Evolutionary conservation across 768 basidiomycete species (phyloP), one percentile per base, ranked within the genome.

Genomic region (Hortiboletus campestris): DNA sequence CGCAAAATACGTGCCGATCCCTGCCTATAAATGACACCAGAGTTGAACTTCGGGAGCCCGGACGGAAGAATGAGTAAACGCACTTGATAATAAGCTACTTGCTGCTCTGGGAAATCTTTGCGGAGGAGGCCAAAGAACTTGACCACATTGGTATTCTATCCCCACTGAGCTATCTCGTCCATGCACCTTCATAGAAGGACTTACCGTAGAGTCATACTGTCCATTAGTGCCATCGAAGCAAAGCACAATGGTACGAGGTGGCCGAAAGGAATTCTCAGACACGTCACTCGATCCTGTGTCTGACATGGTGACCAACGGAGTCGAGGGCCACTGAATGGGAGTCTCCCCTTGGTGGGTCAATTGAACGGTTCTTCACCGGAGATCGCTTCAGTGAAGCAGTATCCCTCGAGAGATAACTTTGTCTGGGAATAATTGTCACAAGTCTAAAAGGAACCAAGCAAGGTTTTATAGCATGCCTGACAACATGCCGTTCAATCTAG

Each of bases 31-130:
- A 58, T 35, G 8, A 19, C n/a, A 34, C 34, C 10, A 20, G 5
- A 19, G 28, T 51, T 4, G 6, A 53, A 34, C 17, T 9, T n/a
- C 1, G 11, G 20, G 17, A 20, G 8, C 8, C 22, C 6, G 22
- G 22, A 31, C 9, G 17, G 31, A 1, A 38, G 20, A 57, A 49
- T n/a, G 28, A 17, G 39, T 6, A 59, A 35, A 48, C 68, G 31
- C 43, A 85, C 86, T 72, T 91, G 90, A 64, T 92, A 92, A 66
- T 89, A 91, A 62, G 76, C 76, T 1, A 87, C 67, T 58, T 88
- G 86, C 46, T 78, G 62, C 22, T 79, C 74, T n/a, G 75, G 73
- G 31, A 43, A 28, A 34, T 80, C 83, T 67, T 84, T 88, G 72
- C 80, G 78, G 35, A 92, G 76, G 29, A 91, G 72, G 6, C 79